Conservation (phyloP, 73 alveolate genomes). For the Paramecium primaurelia region DNA sequence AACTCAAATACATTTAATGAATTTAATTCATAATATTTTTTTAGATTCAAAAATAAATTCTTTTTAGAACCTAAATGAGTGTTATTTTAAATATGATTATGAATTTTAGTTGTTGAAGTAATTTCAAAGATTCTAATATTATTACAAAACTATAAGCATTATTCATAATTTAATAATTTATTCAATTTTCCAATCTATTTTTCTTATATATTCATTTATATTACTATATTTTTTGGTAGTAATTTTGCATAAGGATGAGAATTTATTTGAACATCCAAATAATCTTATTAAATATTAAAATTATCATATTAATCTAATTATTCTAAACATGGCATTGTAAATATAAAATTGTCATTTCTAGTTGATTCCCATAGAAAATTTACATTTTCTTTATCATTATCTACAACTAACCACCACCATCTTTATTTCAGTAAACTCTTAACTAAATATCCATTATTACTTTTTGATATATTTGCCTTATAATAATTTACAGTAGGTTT, state of each 20-base stretch:
- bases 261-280: not conserved
- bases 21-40: slow-evolving; percentile 65
- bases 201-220: not conserved
- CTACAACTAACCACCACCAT: slow-evolving; percentile 83
- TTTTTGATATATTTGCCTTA: slow-evolving; percentile 75
- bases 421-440: slow-evolving; percentile 64
- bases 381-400: not conserved
- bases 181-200: not conserved
- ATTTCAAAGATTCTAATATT: not conserved
- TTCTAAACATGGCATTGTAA: not conserved
- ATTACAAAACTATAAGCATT: not conserved
- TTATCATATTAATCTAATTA: not conserved
- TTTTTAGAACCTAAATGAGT: slow-evolving; percentile 38
- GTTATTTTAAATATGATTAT: slow-evolving; percentile 36
- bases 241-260: not conserved
- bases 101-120: not conserved
- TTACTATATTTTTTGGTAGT: not conserved
- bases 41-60: slow-evolving; percentile 74
- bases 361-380: slow-evolving; percentile 67
- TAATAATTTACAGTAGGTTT: not conserved
- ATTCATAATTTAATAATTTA: not conserved
- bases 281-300: not conserved
- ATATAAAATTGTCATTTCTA: not conserved
- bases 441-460: slow-evolving; percentile 74
- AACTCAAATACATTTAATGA: slow-evolving; percentile 66